Evolutionary conservation across 2,329 filamentous ascomycete genomes (phyloP).

Genomic region (Sarocladium kiliense): DNA sequence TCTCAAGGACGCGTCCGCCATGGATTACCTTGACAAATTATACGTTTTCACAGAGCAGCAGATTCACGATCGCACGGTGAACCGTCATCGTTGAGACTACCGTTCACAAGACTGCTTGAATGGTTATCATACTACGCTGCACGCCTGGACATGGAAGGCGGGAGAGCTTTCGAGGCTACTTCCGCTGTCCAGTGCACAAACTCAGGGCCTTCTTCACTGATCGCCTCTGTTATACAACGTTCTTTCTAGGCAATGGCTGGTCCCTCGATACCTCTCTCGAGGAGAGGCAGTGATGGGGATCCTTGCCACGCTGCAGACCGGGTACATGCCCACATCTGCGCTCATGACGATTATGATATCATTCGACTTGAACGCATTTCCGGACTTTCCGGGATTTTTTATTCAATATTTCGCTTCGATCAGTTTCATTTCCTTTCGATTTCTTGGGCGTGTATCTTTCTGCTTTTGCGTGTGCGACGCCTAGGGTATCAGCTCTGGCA

Average conservation of each 20-base stretch:
- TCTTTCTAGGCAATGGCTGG: not conserved
- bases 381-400: not conserved
- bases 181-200: not conserved
- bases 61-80: conserved; percentile 61
- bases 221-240: not conserved
- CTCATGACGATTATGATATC: not conserved
- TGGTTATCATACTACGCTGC: not conserved
- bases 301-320: not conserved
- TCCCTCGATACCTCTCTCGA: not conserved
- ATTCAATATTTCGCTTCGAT: not conserved
- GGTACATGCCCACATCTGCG: not conserved
- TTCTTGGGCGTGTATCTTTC: not conserved
- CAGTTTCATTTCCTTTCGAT: not conserved
- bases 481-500: too few relatives aligned
- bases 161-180: not conserved
- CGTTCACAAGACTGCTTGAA: not conserved
- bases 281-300: not conserved
- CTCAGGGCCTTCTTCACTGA: not conserved
- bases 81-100: not conserved
- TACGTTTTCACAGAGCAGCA: conserved; percentile 78
- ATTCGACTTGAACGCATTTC: not conserved
- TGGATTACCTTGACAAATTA: conserved; percentile 75
- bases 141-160: not conserved
- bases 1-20: conserved; percentile 75
- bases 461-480: not conserved